Evolutionary conservation across 106 monocot species (phyloP), one percentile per base, ranked within the genome.

Genomic region (Cymbidium sinense): DNA sequence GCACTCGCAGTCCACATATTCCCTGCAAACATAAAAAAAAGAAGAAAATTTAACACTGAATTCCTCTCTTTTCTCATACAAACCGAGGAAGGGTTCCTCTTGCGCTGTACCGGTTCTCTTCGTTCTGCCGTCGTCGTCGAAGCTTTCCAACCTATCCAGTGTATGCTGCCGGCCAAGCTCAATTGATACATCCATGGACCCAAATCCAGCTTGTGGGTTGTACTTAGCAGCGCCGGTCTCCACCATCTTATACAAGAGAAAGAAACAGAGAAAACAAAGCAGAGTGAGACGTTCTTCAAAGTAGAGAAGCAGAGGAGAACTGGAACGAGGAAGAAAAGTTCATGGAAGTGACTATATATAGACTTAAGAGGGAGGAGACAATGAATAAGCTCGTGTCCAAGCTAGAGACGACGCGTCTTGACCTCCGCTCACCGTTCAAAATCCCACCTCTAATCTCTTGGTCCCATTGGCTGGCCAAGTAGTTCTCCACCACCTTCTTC

Each of bases 81-180:
- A 25, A 17, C 30, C 4, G 47, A 43, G 28, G 1, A n/a, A 25
- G 61, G 0, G 33, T 30, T 35, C 11, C 15, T 39, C 2, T 31
- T 13, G 67, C 18, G 58, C 15, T 47, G 70, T 50, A 90, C 90
- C 90, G 20, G 85, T 83, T 78, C 92, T 81, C 74, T 83, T 86
- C 21, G 74, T 54, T 21, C 89, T 84, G 3, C 89, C 89, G 36
- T 92, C 92, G 55, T 92, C 92, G 69, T 92, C 92, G 21, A 74
- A 87, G 61, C 64, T 77, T 69, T 84, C 83, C n/a, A 83, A 67
- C 8, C 35, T 37, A 1, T 61, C 77, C 4, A 50, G 71, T 19
- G 43, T 3, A 20, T 47, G 76, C n/a, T 75, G 75, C 20, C 65
- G 43, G 19, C 64, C 64, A 34, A 75, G 58, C 62, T 69, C 50